Evolutionary conservation across 345 rosid species (phyloP).

Genomic region (Draba incana): DNA sequence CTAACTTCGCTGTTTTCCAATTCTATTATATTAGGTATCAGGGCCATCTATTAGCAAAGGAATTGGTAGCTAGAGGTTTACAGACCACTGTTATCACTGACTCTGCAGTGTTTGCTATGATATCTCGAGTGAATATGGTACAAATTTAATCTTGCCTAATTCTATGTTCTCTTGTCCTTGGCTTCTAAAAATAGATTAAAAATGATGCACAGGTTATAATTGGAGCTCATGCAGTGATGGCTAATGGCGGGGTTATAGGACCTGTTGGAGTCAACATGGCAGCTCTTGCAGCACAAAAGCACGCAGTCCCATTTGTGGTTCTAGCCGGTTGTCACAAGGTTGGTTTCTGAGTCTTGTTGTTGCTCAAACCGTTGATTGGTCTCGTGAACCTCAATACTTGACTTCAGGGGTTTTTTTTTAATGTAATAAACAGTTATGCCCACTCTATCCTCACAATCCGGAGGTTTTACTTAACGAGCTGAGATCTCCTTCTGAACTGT

Average conservation of each 20-base stretch:
- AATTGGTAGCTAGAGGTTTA: conserved; percentile 87
- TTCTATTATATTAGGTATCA: conserved; percentile 63
- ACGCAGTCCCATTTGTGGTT: conserved; percentile 98
- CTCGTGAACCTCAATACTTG: conserved; percentile 10
- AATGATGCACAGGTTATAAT: conserved; percentile 77
- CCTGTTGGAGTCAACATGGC: conserved; percentile 99
- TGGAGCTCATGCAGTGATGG: conserved; percentile 99
- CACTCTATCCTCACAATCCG: conserved; percentile 96
- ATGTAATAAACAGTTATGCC: conserved; percentile 72
- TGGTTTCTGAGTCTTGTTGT: conserved; percentile 16
- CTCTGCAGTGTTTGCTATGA: conserved; percentile 98
- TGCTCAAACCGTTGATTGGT: conserved; percentile 11
- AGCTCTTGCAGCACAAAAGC: conserved; percentile 96
- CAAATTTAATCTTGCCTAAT: not conserved
- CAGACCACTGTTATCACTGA: conserved; percentile 94
- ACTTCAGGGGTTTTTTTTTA: not conserved
- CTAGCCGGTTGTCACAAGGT: conserved; percentile 99
- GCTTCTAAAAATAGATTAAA: conserved; percentile 18
- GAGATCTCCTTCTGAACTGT: conserved; percentile 93
- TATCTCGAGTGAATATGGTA: conserved; percentile 97
- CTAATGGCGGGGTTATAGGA: conserved; percentile 96
- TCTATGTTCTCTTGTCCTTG: conserved; percentile 13
- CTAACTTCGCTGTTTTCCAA: not conserved
- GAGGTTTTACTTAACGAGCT: conserved; percentile 91
- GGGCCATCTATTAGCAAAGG: conserved; percentile 93